Percentiles rank a stretch among this genome's conserved stretches.
Evolutionary conservation across 345 rosid species (phyloP).

Genomic region (Populus alba): DNA sequence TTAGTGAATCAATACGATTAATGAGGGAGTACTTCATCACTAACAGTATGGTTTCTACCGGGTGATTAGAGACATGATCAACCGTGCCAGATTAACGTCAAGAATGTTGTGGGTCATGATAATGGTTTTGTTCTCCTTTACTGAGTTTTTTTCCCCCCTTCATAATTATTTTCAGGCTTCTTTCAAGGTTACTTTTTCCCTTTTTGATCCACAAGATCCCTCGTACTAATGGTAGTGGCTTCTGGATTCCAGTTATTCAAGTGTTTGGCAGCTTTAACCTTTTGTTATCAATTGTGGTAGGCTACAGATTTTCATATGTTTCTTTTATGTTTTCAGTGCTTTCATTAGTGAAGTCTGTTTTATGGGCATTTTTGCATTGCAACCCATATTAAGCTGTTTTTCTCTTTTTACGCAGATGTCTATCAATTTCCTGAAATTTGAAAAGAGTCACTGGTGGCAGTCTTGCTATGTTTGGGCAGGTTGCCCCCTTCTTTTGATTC

Average conservation of each 20-base stretch:
- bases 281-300: constrained; percentile 60
- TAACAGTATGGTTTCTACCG: not conserved
- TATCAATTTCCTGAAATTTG: constrained; percentile 39
- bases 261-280: constrained; percentile 71
- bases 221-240: constrained; percentile 67
- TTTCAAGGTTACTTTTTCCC: constrained; percentile 49
- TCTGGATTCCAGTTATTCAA: constrained; percentile 88
- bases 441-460: constrained; percentile 59
- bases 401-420: constrained; percentile 49
- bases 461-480: constrained; percentile 95
- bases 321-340: not conserved
- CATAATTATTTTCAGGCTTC: constrained; percentile 48
- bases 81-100: not conserved
- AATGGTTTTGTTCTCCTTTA: not conserved
- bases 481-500: constrained; percentile 21
- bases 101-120: not conserved
- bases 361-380: not conserved
- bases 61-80: not conserved
- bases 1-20: too few relatives aligned
- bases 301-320: not conserved
- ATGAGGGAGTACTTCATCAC: too few relatives aligned
- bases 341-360: not conserved
- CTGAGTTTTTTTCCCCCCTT: not conserved
- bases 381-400: not conserved
- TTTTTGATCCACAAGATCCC: constrained; percentile 66